Evolutionary conservation across 169 alveolate genomes (phyloP).

Genomic region (Plasmodium falciparum): DNA sequence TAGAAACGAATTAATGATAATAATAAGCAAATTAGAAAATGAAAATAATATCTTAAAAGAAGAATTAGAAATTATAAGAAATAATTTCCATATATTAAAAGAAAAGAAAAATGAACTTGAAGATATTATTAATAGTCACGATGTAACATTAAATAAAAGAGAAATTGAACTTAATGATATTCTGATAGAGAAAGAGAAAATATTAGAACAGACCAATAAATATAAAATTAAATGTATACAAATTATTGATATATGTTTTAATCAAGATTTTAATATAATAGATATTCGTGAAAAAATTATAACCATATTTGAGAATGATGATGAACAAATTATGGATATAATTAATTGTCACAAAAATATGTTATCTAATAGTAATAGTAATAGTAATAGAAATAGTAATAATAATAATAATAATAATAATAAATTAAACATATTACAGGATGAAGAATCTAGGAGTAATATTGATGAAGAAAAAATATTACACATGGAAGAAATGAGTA

Average conservation of each 20-base stretch:
- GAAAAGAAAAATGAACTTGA: conserved; percentile 56
- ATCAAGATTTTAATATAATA: conserved; percentile 54
- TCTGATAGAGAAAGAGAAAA: conserved; percentile 47
- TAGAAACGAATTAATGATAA: conserved; percentile 36
- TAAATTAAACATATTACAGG: conserved; percentile 2
- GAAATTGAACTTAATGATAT: conserved; percentile 56
- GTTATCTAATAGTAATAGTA: conserved; percentile 24
- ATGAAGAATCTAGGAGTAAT: conserved; percentile 1
- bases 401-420: neutral
- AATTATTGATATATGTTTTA: conserved; percentile 73
- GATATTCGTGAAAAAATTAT: conserved; percentile 61
- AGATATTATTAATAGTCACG: conserved; percentile 39
- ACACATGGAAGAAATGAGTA: conserved; percentile 75
- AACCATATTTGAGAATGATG: conserved; percentile 56
- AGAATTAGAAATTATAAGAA: conserved; percentile 53
- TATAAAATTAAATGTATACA: conserved; percentile 69
- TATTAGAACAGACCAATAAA: conserved; percentile 27
- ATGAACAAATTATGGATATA: conserved; percentile 55
- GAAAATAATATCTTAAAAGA: conserved; percentile 47
- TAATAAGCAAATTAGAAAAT: conserved; percentile 45
- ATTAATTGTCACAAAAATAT: conserved; percentile 54
- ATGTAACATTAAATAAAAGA: conserved; percentile 30
- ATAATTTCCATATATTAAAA: conserved; percentile 29
- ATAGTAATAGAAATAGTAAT: neutral
- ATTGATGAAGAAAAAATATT: conserved; percentile 38